A percentile compares a stretch with the other conserved stretches of the same genome.
Evolutionary conservation across 1,139 yeast species (phyloP).

Genomic region (Candida freyschussii): DNA sequence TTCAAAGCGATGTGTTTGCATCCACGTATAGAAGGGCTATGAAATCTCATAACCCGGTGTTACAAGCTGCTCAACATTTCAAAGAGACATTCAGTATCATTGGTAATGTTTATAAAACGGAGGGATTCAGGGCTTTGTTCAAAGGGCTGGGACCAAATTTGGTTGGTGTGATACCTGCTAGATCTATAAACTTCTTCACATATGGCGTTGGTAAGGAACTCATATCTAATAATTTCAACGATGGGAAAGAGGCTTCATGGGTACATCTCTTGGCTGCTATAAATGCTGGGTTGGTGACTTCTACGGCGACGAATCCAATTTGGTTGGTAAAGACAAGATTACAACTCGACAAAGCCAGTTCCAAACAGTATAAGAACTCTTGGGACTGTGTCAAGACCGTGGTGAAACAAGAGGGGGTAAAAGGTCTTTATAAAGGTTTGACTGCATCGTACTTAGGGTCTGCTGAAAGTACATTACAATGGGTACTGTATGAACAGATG

Average conservation of each 20-base stretch:
- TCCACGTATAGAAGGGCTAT: conserved; percentile 27
- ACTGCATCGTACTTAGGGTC: conserved; percentile 95
- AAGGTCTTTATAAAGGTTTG: conserved; percentile 80
- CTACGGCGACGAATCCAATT: conserved; percentile 99
- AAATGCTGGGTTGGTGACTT: conserved; percentile 88
- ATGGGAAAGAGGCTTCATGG: conserved; percentile 78
- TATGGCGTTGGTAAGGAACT: conserved; percentile 87
- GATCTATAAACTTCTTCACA: conserved; percentile 94
- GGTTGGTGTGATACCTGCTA: conserved; percentile 98
- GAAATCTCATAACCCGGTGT: conserved; percentile 28
- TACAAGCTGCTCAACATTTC: conserved; percentile 61
- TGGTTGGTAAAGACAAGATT: conserved; percentile 95
- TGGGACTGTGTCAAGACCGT: conserved; percentile 78
- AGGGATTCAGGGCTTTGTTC: conserved; percentile 83
- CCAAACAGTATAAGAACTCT: conserved; percentile 69
- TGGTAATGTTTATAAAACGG: conserved; percentile 59
- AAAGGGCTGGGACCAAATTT: conserved; percentile 95
- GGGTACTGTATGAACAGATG: conserved; percentile 98
- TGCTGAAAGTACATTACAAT: conserved; percentile 87
- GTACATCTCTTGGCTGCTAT: conserved; percentile 88
- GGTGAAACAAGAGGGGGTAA: conserved; percentile 69
- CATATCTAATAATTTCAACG: conserved; percentile 56
- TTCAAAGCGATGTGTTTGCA: conserved; percentile 78
- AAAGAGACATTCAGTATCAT: conserved; percentile 77
- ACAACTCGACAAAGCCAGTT: conserved; percentile 68